Conservation (phyloP, 306 rosid genomes). For the Lathyrus oleraceus region DNA sequence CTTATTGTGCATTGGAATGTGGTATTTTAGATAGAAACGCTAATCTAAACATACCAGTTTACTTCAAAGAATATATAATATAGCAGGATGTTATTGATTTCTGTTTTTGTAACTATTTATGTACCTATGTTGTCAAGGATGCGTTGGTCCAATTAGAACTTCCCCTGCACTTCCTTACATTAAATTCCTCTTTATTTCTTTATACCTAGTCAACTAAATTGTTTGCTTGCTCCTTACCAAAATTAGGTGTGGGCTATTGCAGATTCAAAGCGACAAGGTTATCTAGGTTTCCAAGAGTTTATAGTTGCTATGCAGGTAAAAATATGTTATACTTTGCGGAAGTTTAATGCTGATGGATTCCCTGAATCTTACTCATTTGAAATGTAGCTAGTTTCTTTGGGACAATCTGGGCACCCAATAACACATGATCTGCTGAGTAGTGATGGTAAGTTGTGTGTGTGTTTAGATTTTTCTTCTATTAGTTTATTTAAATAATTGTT, state of each 20-base stretch:
- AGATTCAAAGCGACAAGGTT: slow-evolving; percentile 92
- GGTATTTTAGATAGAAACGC: no score
- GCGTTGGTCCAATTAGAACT: slow-evolving; percentile 9
- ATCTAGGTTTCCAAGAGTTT: slow-evolving; percentile 83
- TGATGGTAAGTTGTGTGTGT: slow-evolving; percentile 38
- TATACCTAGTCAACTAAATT: slow-evolving; percentile 12
- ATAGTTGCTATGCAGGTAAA: slow-evolving; percentile 84
- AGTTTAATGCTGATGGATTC: slow-evolving; percentile 14
- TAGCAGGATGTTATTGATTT: slow-evolving; percentile 15
- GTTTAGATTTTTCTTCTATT: slow-evolving; percentile 21
- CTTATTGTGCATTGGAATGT: no score
- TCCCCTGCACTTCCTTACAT: background rate
- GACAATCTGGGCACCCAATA: slow-evolving; percentile 44
- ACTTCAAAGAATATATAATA: background rate
- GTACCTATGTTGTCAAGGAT: slow-evolving; percentile 2
- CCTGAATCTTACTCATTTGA: slow-evolving; percentile 29
- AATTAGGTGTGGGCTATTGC: slow-evolving; percentile 92
- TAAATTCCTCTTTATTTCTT: background rate
- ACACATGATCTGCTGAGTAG: slow-evolving; percentile 42
- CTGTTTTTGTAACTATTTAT: slow-evolving; percentile 3
- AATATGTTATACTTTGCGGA: background rate
- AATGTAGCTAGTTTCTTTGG: slow-evolving; percentile 41
- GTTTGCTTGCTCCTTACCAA: slow-evolving; percentile 24
- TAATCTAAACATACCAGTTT: no score
- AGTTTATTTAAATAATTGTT: slow-evolving; percentile 22